Evolutionary conservation across 2,329 filamentous ascomycete genomes (phyloP), one percentile per base, ranked within the genome.

Genomic region (Didymella pinodella): DNA sequence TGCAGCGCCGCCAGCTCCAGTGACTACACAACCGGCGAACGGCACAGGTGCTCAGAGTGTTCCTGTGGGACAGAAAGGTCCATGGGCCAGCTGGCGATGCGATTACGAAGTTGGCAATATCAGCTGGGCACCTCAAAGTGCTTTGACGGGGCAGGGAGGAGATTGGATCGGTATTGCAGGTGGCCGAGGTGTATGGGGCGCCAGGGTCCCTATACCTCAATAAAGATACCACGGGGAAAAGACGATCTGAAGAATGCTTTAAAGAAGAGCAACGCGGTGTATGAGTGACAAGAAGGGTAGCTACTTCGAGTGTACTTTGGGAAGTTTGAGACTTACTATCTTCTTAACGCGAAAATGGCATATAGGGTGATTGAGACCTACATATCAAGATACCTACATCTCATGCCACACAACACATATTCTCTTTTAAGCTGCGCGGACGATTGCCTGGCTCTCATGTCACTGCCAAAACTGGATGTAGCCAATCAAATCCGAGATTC

Each of bases 31-130:
- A 26, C 61, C 74, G 34, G 60, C 71, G 25, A 75, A 69, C 10
- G 69, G 71, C 18, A 64, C 70, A 48, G 58, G 66, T 31, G 57
- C 66, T 16, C 66, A 71, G 48, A 62, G 64, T 11, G 65, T 68
- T 2, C 90, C 72, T 7, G 70, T 77, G n/a, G 72, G 74, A 82
- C 73, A 83, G 79, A 75, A 86, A 86, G 88, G 84, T 22, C 92
- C 92, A 0, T 86, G 90, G 3, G 90, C 90, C 5, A 88, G 86
- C 72, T 96, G 92, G 92, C 85, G 89, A 73, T 94, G 91, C 75
- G 92, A 95, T 65, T 94, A 94, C 69, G 92, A 96, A 77, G 88
- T 96, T 48, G 89, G 88, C 40, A 96, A 96, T 74, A 82, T 96
- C 14, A 91, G 90, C 65, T 96, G 92, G 91, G 90, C 91, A 29